Evolutionary conservation across 2,329 filamentous ascomycete genomes (phyloP).

Genomic region (Pezicula radicicola): DNA sequence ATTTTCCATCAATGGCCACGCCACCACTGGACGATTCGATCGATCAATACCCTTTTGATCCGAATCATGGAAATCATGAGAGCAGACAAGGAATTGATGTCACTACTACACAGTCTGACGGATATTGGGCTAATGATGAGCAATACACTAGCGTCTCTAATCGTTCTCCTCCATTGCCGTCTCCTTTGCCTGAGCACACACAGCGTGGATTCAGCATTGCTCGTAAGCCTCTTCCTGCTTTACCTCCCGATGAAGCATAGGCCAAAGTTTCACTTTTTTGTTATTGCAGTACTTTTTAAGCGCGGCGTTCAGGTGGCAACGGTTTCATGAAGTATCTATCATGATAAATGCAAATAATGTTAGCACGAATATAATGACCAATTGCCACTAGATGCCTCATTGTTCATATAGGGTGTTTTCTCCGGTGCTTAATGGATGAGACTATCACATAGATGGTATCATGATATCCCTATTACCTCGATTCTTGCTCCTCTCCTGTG

Average conservation of each 20-base stretch:
- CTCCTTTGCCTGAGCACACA: constrained; percentile 1
- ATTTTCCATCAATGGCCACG: neutral
- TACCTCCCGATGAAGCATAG: constrained; percentile 8
- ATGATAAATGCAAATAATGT: neutral
- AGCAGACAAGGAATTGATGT: neutral
- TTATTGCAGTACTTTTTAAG: neutral
- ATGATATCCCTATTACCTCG: too few species aligned
- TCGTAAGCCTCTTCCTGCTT: constrained; percentile 15
- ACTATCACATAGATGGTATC: too few species aligned
- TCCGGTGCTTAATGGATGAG: too few species aligned
- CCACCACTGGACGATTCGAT: neutral
- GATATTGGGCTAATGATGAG: neutral
- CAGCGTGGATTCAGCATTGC: constrained; percentile 5
- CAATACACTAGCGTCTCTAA: neutral
- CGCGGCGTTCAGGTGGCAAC: constrained; percentile 4
- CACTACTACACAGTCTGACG: neutral
- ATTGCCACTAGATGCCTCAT: too few species aligned
- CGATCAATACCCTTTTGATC: neutral
- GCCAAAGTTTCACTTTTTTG: neutral
- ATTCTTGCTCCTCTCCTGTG: too few species aligned
- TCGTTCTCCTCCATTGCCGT: constrained; percentile 4
- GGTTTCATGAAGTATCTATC: neutral
- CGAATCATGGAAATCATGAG: neutral
- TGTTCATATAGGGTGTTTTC: too few species aligned
- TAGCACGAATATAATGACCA: too few species aligned